phyloP scores from a whole-genome alignment of 169 alveolate genomes.

The Plasmodium cynomolgi region DNA sequence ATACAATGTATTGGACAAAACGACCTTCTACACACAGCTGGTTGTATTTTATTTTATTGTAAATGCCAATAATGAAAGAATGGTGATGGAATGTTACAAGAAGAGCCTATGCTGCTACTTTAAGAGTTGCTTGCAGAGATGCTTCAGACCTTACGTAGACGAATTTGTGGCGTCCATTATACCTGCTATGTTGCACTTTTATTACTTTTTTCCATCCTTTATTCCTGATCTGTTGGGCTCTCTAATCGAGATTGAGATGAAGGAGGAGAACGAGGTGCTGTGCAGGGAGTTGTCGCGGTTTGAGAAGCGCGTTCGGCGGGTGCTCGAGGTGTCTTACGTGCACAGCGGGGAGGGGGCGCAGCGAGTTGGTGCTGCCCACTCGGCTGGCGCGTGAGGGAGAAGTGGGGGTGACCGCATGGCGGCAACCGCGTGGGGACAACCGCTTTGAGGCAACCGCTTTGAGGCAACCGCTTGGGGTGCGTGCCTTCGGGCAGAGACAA shows the following conservation, averaged over 20 bases:
- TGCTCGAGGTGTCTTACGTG: slow-evolving; percentile 5
- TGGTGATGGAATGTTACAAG: slow-evolving; percentile 4
- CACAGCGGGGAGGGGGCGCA: background rate
- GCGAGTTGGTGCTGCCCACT: background rate
- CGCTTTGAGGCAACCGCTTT: background rate
- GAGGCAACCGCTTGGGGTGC: background rate
- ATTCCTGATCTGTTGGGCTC: slow-evolving; percentile 8
- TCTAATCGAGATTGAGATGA: background rate
- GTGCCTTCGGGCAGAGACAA: background rate
- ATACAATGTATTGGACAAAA: slow-evolving; percentile 36
- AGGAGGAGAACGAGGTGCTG: background rate
- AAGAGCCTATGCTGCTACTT: background rate
- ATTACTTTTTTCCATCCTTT: slow-evolving; percentile 55
- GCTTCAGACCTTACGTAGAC: slow-evolving; percentile 13
- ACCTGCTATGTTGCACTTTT: slow-evolving; percentile 34
- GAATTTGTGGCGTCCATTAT: slow-evolving; percentile 7
- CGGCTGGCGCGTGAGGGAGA: background rate
- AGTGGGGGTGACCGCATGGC: too few species aligned
- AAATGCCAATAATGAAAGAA: slow-evolving; percentile 27
- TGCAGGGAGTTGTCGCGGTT: background rate
- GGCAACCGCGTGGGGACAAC: background rate
- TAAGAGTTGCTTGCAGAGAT: slow-evolving; percentile 7
- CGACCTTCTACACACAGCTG: slow-evolving; percentile 44
- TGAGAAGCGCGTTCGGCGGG: slow-evolving; percentile 18
- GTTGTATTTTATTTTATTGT: slow-evolving; percentile 53